Evolutionary conservation across 1,139 yeast species (phyloP).

Genomic region (Geotrichum aggregatum): DNA sequence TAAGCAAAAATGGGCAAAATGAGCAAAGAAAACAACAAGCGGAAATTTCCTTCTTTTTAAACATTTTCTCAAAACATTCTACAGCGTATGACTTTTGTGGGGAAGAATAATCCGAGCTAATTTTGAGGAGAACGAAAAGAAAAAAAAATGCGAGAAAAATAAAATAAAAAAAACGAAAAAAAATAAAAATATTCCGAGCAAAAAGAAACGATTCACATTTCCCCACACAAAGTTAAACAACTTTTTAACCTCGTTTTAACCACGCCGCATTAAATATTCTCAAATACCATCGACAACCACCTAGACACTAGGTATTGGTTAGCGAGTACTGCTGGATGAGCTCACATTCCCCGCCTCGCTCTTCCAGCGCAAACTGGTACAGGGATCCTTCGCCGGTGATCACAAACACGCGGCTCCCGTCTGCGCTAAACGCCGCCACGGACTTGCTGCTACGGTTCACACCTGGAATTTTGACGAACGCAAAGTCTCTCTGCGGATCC

Average conservation of each 20-base stretch:
- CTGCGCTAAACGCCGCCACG: constrained; percentile 42
- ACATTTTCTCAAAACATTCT: too few relatives aligned
- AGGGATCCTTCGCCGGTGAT: constrained; percentile 84
- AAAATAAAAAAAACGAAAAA: too few relatives aligned
- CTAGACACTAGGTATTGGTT: constrained; percentile 19
- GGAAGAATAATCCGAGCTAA: constrained; percentile 7
- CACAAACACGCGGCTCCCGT: constrained; percentile 64
- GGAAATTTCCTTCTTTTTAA: too few relatives aligned
- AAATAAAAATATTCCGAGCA: too few relatives aligned
- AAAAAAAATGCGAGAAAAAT: too few relatives aligned
- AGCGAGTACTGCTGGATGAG: constrained; percentile 63
- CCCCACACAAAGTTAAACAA: too few relatives aligned
- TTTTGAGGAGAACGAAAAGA: background rate
- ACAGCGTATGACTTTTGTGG: background rate
- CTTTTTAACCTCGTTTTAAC: too few relatives aligned
- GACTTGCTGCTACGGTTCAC: constrained; percentile 17
- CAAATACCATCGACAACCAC: too few relatives aligned
- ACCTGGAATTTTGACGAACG: constrained; percentile 73
- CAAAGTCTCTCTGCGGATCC: constrained; percentile 87
- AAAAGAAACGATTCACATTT: too few relatives aligned
- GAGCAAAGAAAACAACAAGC: background rate
- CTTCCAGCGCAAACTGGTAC: constrained; percentile 82
- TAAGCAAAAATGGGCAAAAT: background rate
- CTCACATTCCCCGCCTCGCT: constrained; percentile 89
- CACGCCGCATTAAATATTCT: too few relatives aligned